A percentile compares a stretch with the other conserved stretches of the same genome.
phyloP scores from a whole-genome alignment of 176 grass and related monocot species.

The Raddia distichophylla region DNA sequence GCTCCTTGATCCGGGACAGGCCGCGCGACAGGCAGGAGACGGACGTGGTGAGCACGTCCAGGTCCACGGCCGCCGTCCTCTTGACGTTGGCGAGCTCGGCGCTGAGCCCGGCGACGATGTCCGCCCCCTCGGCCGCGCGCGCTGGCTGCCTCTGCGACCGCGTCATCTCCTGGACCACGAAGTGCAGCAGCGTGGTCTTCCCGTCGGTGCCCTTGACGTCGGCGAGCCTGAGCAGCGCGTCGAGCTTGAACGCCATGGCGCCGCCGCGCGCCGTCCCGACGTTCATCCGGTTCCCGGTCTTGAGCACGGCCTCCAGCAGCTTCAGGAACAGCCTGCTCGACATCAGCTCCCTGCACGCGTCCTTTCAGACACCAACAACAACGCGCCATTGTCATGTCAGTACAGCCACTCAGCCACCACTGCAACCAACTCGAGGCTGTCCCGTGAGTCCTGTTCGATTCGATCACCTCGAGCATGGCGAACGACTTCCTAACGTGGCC shows the following conservation, averaged over 20 bases:
- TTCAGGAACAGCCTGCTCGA: conserved; percentile 91
- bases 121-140: conserved; percentile 43
- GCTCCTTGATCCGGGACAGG: conserved; percentile 58
- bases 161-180: conserved; percentile 90
- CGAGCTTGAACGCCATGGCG: conserved; percentile 96
- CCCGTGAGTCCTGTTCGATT: not conserved
- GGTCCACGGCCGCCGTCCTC: conserved; percentile 79
- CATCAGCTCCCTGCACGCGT: conserved; percentile 89
- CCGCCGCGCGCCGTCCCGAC: conserved; percentile 79
- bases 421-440: not conserved
- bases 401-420: too few species aligned
- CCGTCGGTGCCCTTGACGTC: conserved; percentile 95
- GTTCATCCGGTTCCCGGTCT: conserved; percentile 98
- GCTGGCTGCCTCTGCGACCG: conserved; percentile 45
- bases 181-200: conserved; percentile 91
- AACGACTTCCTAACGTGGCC: conserved; percentile 74
- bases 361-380: conserved; percentile 42
- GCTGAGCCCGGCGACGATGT: conserved; percentile 67
- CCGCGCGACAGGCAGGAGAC: conserved; percentile 66
- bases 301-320: conserved; percentile 95
- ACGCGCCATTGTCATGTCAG: not conserved
- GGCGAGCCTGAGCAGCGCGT: conserved; percentile 88
- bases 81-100: conserved; percentile 80
- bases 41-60: conserved; percentile 79
- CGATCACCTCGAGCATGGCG: conserved; percentile 68